Base-by-base conservation (phyloP, 176 grass and related monocot genomes). In the Carex littledalei region DNA sequence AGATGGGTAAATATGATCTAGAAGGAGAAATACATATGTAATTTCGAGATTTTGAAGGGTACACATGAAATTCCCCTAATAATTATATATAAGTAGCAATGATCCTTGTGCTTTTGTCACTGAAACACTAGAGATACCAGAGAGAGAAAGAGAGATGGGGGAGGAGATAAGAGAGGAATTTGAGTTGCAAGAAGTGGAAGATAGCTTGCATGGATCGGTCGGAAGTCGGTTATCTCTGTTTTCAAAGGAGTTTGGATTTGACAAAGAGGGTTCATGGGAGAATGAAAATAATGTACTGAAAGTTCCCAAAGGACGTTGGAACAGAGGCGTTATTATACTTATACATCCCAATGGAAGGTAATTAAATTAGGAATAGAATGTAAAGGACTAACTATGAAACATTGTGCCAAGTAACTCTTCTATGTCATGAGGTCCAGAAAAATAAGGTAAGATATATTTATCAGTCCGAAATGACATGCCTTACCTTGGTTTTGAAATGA, bases 291-390 rank as follows among this genome's bases (percentile, higher is more conserved):
- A 61, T 7, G 86, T 86, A 55, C 55, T 88, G 21, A 93, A 77
- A 60, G 59, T 91, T 2, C 86, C 89, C 34, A 87, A 15, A 2
- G 81, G 84, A 39, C 37, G 5, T 78, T 93, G 89, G 67, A 91
- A 89, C 79, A 78, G 32, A 50, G 88, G 80, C 82, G 84, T 92
- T 69, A 80, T 94, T 45, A 93, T 93, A 83, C 89, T 94, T 45
- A 93, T 98, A 80, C 89, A 91, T 75, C 95, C 92, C 3, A 90
- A 90, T 81, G 92, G 92, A 90, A 98, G 95, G 95, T 94, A 97
- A 64, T n/a, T 1, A 52, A 29, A n/a, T 81, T 31, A 45, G 22
- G 73, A 39, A 41, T 55, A 47, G 26, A n/a, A 89, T 35, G 17
- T 86, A 65, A 81, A 67, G 8, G n/a, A 74, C 13, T 17, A 50